Percentiles rank a stretch among this genome's conserved stretches.
phyloP scores from a whole-genome alignment of 2,329 filamentous ascomycete species.

The Colletotrichum sp. region DNA sequence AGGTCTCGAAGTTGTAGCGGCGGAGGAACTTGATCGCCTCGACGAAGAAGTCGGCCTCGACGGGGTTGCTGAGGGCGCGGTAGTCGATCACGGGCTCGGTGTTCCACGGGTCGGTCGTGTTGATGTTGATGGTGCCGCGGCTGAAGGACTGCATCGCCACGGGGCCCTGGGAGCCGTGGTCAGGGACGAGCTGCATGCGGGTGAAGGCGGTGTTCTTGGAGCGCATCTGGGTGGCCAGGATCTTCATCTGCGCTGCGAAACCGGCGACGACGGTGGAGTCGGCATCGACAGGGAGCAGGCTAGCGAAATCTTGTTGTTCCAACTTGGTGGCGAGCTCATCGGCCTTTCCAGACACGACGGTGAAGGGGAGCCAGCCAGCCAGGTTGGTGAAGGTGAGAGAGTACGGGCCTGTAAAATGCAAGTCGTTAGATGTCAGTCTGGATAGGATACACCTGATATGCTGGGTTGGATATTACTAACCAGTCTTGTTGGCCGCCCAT shows the following conservation, averaged over 20 bases:
- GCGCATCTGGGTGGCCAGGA: conserved; percentile 37
- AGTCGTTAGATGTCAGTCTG: not conserved
- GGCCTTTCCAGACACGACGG: conserved; percentile 35
- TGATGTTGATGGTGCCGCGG: conserved; percentile 42
- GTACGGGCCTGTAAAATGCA: conserved; percentile 24
- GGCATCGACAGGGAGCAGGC: conserved; percentile 33
- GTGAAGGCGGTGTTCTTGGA: conserved; percentile 40
- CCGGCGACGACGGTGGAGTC: conserved; percentile 39
- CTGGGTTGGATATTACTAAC: not conserved
- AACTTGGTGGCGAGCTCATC: conserved; percentile 35
- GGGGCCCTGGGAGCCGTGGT: conserved; percentile 25
- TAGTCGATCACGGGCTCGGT: conserved; percentile 43
- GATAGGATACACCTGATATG: not conserved
- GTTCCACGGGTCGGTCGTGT: conserved; percentile 39
- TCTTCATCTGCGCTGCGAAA: conserved; percentile 41
- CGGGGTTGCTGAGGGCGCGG: conserved; percentile 40
- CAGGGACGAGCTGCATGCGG: conserved; percentile 25
- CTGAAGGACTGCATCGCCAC: conserved; percentile 37
- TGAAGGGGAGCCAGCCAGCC: conserved; percentile 40
- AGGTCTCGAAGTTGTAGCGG: conserved; percentile 40
- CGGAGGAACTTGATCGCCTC: conserved; percentile 42
- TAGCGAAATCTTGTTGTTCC: conserved; percentile 34
- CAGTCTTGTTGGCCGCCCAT: conserved; percentile 15
- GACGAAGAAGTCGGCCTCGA: conserved; percentile 41
- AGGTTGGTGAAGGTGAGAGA: conserved; percentile 38